phyloP scores from a whole-genome alignment of 2,329 filamentous ascomycete genomes.

The Chaetomiaceae sp. region DNA sequence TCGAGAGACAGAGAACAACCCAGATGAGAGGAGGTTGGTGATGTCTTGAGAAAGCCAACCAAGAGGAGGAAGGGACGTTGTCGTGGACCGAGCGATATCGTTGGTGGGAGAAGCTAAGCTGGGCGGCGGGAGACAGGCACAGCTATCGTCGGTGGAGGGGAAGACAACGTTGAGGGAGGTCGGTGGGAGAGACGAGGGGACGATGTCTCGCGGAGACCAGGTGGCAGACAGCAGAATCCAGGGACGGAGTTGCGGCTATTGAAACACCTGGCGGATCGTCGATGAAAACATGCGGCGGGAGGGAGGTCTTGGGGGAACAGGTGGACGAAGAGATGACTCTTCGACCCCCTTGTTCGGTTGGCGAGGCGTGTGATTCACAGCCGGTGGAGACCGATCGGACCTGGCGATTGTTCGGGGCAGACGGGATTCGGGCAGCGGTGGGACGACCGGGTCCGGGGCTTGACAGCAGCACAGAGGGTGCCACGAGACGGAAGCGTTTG shows the following conservation, averaged over 20 bases:
- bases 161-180: not conserved
- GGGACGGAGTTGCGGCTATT: conserved; percentile 31
- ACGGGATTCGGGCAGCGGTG: conserved; percentile 14
- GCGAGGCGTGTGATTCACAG: conserved; percentile 27
- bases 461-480: conserved; percentile 12
- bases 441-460: conserved; percentile 20
- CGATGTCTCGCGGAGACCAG: too few relatives aligned
- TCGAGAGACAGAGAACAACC: conserved; percentile 1
- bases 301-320: conserved; percentile 36
- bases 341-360: conserved; percentile 34
- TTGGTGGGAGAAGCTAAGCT: conserved; percentile 4
- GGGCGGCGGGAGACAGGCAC: conserved; percentile 1
- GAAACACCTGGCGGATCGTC: conserved; percentile 35
- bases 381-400: conserved; percentile 21
- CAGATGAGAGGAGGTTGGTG: not conserved
- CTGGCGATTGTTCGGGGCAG: conserved; percentile 15
- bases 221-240: conserved; percentile 32
- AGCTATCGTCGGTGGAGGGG: conserved; percentile 12
- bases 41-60: not conserved
- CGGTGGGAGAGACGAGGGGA: conserved; percentile 11
- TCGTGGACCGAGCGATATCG: conserved; percentile 5
- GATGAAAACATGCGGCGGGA: conserved; percentile 38
- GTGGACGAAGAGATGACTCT: conserved; percentile 47
- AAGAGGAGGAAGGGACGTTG: not conserved
- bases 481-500: conserved; percentile 11